Percentiles rank a stretch among this genome's conserved stretches.
These are phyloP conservation scores for Lipomyces spencermartinsiae DNA, from an alignment of 805 yeast genomes.

Conservation along the genomic window DNA sequence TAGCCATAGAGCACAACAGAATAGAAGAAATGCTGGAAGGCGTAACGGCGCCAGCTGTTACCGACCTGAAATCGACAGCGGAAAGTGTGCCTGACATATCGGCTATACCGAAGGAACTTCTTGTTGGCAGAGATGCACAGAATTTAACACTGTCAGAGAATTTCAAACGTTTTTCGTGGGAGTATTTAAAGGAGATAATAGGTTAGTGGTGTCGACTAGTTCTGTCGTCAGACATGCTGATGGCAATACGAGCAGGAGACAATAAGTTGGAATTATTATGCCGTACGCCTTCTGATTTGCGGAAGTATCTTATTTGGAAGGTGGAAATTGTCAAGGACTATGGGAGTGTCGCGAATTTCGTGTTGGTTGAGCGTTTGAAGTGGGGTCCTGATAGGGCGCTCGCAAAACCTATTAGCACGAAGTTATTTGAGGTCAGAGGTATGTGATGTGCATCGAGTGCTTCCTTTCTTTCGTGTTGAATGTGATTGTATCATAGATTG, in stretches of 20 bases:
- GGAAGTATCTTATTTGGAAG: slow-evolving; percentile 42
- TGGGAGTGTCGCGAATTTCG: slow-evolving; percentile 42
- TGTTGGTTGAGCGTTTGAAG: slow-evolving; percentile 39
- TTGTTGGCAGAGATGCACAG: slow-evolving; percentile 28
- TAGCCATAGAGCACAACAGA: not conserved
- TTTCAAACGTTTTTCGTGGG: slow-evolving; percentile 42
- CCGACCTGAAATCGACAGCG: not conserved
- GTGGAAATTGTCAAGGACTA: slow-evolving; percentile 25
- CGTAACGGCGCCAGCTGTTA: not conserved
- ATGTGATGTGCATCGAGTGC: not conserved
- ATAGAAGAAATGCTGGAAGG: not conserved
- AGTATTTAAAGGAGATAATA: slow-evolving; percentile 39
- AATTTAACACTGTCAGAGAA: slow-evolving; percentile 30
- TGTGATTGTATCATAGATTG: not conserved
- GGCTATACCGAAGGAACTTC: not conserved
- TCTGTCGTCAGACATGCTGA: not conserved
- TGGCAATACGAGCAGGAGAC: slow-evolving; percentile 17
- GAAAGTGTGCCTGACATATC: not conserved
- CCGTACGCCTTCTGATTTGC: slow-evolving; percentile 42
- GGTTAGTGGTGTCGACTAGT: slow-evolving; percentile 22
- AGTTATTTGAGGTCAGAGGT: slow-evolving; percentile 36
- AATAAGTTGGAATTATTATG: slow-evolving; percentile 40
- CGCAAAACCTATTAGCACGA: slow-evolving; percentile 16
- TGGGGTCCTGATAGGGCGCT: slow-evolving; percentile 41
- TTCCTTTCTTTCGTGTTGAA: not conserved